Evolutionary conservation across 1,139 yeast genomes (phyloP).

Genomic region (Ogataea hybrid): DNA sequence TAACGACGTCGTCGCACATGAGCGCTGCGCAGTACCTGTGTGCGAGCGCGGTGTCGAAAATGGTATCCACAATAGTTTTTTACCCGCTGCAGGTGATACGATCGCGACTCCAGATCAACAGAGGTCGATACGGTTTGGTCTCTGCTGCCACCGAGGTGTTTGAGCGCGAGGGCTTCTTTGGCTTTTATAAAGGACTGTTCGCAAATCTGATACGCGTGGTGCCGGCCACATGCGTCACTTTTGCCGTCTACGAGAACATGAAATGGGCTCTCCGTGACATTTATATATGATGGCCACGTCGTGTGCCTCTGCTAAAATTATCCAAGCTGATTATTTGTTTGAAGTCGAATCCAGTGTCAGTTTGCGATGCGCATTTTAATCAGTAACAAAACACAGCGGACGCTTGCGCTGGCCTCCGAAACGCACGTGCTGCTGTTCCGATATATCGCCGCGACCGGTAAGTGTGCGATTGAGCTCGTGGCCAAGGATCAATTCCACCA

Average conservation of each 20-base stretch:
- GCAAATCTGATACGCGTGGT: slow-evolving; percentile 64
- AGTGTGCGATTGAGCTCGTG: slow-evolving; percentile 54
- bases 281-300: slow-evolving; percentile 5
- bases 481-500: slow-evolving; percentile 40
- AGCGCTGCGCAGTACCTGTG: slow-evolving; percentile 55
- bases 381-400: slow-evolving; percentile 46
- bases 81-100: slow-evolving; percentile 87
- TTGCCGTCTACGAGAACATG: slow-evolving; percentile 59
- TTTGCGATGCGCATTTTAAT: slow-evolving; percentile 47
- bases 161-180: slow-evolving; percentile 49
- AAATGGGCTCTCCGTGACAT: slow-evolving; percentile 19
- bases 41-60: slow-evolving; percentile 69
- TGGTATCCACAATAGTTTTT: slow-evolving; percentile 61
- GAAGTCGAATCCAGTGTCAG: not conserved
- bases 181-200: slow-evolving; percentile 79
- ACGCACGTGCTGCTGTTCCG: slow-evolving; percentile 51
- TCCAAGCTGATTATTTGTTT: not conserved
- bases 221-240: slow-evolving; percentile 75
- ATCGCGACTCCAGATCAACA: slow-evolving; percentile 68
- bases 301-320: slow-evolving; percentile 8
- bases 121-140: slow-evolving; percentile 9
- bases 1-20: slow-evolving; percentile 27
- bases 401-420: slow-evolving; percentile 51
- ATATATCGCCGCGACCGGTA: slow-evolving; percentile 33
- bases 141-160: slow-evolving; percentile 26